Conservation (phyloP, 2,329 filamentous ascomycete species). For the Exophiala dermatitidis region DNA sequence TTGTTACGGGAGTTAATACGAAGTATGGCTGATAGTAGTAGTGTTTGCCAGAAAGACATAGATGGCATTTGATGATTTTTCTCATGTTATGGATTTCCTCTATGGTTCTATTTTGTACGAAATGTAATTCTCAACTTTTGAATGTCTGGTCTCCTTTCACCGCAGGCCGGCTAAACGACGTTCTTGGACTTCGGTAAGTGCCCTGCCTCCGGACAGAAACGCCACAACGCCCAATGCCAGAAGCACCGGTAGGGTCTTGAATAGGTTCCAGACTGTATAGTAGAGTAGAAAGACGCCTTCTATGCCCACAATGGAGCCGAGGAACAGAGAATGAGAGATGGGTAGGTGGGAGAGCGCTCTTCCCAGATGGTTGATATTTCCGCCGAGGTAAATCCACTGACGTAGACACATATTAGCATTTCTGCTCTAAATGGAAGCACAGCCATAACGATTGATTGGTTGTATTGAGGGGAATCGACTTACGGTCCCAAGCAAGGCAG, state of each 20-base stretch:
- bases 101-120: not conserved
- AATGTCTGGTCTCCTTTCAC: constrained; percentile 29
- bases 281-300: constrained; percentile 93
- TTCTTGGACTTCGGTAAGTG: constrained; percentile 85
- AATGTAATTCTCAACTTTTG: not conserved
- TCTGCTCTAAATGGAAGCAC: not conserved
- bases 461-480: constrained; percentile 31
- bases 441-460: not conserved
- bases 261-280: constrained; percentile 85
- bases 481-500: constrained; percentile 64
- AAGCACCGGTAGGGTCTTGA: constrained; percentile 74
- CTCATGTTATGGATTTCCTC: not conserved
- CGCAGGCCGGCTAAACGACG: constrained; percentile 68
- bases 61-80: not conserved
- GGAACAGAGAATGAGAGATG: constrained; percentile 74
- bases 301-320: constrained; percentile 77
- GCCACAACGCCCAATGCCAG: constrained; percentile 61
- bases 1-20: too few relatives aligned
- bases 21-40: too few relatives aligned
- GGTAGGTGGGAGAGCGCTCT: constrained; percentile 71
- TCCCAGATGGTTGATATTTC: constrained; percentile 69
- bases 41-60: too few relatives aligned
- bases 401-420: constrained; percentile 23
- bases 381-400: constrained; percentile 75
- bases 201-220: constrained; percentile 81